These are phyloP conservation scores for Globisporangium apiculatum DNA, from an alignment of 352 stramenopile genomes.

Conservation along the genomic window DNA sequence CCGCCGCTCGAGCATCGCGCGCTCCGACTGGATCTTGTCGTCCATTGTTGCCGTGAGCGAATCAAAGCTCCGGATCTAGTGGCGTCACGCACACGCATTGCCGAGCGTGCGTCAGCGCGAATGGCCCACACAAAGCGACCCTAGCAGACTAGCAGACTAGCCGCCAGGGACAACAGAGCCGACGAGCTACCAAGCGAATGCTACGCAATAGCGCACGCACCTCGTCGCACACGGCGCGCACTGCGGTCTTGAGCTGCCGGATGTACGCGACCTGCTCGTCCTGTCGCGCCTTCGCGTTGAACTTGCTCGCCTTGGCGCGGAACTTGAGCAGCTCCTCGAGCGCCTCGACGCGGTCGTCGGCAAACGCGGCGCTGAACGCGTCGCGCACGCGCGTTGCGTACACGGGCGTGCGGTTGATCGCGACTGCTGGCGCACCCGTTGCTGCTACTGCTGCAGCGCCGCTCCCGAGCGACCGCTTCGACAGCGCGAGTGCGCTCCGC, in stretches of 20 bases:
- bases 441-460: not conserved
- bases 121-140: too few relatives aligned
- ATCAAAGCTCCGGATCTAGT: conserved; percentile 31
- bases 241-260: conserved; percentile 38
- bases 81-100: not conserved
- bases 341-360: conserved; percentile 22
- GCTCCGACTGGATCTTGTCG: conserved; percentile 24
- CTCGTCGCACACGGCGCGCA: conserved; percentile 32
- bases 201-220: conserved; percentile 4
- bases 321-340: conserved; percentile 51
- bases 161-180: too few relatives aligned
- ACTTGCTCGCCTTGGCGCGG: conserved; percentile 60
- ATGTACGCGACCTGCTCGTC: conserved; percentile 55
- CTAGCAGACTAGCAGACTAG: too few relatives aligned
- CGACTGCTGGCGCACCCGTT: conserved; percentile 6
- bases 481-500: not conserved
- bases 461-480: conserved; percentile 5
- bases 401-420: not conserved
- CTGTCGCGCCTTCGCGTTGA: conserved; percentile 43
- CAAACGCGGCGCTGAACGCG: conserved; percentile 27
- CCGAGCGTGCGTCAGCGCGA: not conserved
- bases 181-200: too few relatives aligned
- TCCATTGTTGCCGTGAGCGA: conserved; percentile 23
- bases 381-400: conserved; percentile 20
- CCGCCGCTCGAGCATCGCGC: conserved; percentile 25